Percentiles rank a stretch among this genome's conserved stretches.
phyloP scores from a whole-genome alignment of 2,329 filamentous ascomycete species.

The Chalaropsis ovoidea region DNA sequence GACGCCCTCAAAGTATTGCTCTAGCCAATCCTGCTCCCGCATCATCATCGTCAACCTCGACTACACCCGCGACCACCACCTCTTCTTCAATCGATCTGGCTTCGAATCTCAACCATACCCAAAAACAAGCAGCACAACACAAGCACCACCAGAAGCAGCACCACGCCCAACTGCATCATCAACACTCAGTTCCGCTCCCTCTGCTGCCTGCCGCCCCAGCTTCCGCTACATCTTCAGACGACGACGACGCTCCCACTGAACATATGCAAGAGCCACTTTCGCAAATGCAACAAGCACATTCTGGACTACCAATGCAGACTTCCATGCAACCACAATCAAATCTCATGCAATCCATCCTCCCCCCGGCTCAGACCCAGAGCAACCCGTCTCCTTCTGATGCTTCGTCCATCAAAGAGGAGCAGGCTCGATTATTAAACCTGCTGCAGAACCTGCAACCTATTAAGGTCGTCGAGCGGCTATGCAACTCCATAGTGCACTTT shows the following conservation, averaged over 20 bases:
- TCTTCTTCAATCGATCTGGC: not conserved
- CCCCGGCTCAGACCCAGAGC: constrained; percentile 10
- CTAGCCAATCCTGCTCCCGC: not conserved
- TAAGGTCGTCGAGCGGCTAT: constrained; percentile 52
- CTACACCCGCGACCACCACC: not conserved
- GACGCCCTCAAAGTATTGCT: not conserved
- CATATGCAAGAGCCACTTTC: constrained; percentile 13
- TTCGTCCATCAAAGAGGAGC: constrained; percentile 42
- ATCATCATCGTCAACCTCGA: not conserved
- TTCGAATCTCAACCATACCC: not conserved
- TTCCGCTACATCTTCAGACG: not conserved
- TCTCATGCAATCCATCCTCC: constrained; percentile 21
- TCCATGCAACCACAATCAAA: constrained; percentile 16
- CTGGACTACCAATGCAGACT: constrained; percentile 5
- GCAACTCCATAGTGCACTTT: constrained; percentile 53
- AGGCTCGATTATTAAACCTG: constrained; percentile 49
- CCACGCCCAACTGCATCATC: not conserved
- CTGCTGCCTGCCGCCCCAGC: not conserved
- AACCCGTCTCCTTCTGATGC: constrained; percentile 8
- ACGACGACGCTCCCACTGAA: not conserved
- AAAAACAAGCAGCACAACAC: constrained; percentile 1
- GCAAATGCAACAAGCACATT: constrained; percentile 20
- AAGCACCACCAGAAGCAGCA: constrained; percentile 1
- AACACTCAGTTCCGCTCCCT: constrained; percentile 18
- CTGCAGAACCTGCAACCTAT: constrained; percentile 46